Base-by-base conservation (phyloP, 208 protist species). In the Acanthamoeba lenticulata region DNA sequence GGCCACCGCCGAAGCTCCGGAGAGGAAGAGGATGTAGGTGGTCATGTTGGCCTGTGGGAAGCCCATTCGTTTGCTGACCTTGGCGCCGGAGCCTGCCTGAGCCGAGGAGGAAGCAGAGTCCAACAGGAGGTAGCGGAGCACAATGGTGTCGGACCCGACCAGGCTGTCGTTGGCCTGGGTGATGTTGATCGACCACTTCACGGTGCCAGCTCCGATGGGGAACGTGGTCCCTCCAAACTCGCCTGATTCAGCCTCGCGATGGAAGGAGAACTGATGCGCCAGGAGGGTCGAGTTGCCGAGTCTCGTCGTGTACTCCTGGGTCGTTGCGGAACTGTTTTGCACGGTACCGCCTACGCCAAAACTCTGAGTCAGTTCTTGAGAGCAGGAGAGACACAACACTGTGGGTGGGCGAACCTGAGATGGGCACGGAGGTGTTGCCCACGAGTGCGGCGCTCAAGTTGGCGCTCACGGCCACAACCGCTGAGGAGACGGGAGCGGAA, bases 21-120 rank as follows among this genome's bases (percentile, higher is more conserved):
- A 45, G 34, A 79, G 67, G 36, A n/a, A n/a, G 36, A 79, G 36
- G 67, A 79, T 19, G 67, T 79, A 79, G 36, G 67, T 79, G 67
- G 67, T 79, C 67, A 79, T 79, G 67, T 79, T 79, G 36, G 36
- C 27, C 38, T 21, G 34, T 24, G 15, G 67, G 67, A 79, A 79
- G 29, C 67, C 36, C 67, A 3, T 24, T 52, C 45, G 45, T 15
- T 52, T 15, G 45, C 45, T 52, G 45, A 52, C 45, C 45, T 52
- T 52, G 45, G 45, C 45, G 9, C n/a, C n/a, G n/a, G 45, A 52
- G 45, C 45, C 45, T 19, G 45, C 5, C 45, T 52, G 45, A 15
- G 45, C 45, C 45, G 15, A 52, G 67, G 29, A 19, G 29, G 38
- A 32, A 67, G n/a, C 5, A 7, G 21, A 67, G 67, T 17, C 67